Evolutionary conservation across 2,329 filamentous ascomycete species (phyloP).

Genomic region (Venturia effusa): DNA sequence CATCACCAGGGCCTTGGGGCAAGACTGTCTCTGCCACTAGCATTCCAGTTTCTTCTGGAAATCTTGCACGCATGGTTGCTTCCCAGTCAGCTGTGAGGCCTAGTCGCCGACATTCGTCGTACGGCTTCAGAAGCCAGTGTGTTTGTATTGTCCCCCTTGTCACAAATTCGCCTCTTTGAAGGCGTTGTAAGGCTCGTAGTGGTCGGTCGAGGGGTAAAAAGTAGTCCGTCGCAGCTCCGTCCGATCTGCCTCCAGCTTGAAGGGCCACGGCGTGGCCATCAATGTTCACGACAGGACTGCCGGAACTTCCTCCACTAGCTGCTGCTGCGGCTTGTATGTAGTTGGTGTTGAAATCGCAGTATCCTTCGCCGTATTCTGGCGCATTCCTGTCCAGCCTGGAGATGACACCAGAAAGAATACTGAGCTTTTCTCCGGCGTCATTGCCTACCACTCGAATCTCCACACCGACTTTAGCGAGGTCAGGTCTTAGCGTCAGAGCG

Average conservation of each 20-base stretch:
- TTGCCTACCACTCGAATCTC: constrained; percentile 98
- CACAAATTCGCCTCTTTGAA: constrained; percentile 64
- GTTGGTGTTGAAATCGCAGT: constrained; percentile 92
- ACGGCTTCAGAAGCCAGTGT: constrained; percentile 93
- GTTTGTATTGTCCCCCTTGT: constrained; percentile 95
- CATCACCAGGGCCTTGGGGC: constrained; percentile 76
- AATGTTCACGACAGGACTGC: constrained; percentile 92
- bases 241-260: constrained; percentile 85
- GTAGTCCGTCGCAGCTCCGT: constrained; percentile 95
- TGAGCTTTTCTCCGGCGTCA: constrained; percentile 95
- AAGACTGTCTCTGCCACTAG: constrained; percentile 92
- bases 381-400: constrained; percentile 93
- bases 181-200: constrained; percentile 72
- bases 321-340: constrained; percentile 98
- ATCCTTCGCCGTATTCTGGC: constrained; percentile 93
- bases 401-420: constrained; percentile 94
- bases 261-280: constrained; percentile 85
- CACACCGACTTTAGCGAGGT: constrained; percentile 67
- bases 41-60: constrained; percentile 93
- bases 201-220: constrained; percentile 91
- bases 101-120: constrained; percentile 88
- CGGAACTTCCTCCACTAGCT: constrained; percentile 94
- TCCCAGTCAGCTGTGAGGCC: constrained; percentile 82
- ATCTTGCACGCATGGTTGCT: constrained; percentile 66
- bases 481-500: constrained; percentile 69